Evolutionary conservation across 2,329 filamentous ascomycete genomes (phyloP).

Genomic region (Tolypocladium ovalisporum): DNA sequence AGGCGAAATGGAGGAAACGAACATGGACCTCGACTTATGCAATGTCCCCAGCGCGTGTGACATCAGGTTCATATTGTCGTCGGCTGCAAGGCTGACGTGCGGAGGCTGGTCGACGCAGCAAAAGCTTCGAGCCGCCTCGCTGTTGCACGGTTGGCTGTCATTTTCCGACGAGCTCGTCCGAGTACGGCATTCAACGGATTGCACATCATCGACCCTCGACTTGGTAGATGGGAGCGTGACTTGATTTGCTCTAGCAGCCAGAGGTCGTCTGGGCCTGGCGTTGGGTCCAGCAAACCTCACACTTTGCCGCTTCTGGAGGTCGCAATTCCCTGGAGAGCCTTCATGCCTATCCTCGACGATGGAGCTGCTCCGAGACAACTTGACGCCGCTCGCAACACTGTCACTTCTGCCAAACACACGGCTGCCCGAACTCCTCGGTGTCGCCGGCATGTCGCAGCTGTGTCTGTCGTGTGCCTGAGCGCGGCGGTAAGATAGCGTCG

Average conservation of each 20-base stretch:
- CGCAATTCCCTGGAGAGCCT: conserved; percentile 2
- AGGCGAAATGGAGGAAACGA: conserved; percentile 20
- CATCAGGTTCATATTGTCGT: conserved; percentile 36
- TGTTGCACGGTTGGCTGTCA: background rate
- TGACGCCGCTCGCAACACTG: conserved; percentile 9
- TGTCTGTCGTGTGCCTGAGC: conserved; percentile 34
- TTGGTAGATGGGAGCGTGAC: background rate
- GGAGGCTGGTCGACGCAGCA: conserved; percentile 18
- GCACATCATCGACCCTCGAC: background rate
- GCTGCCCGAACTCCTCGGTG: background rate
- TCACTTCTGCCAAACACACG: conserved; percentile 9
- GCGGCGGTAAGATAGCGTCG: conserved; percentile 46
- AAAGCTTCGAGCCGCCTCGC: background rate
- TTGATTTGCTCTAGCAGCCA: conserved; percentile 17
- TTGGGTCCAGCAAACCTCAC: conserved; percentile 39
- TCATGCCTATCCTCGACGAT: conserved; percentile 10
- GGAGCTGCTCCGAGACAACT: conserved; percentile 5
- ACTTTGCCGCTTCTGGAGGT: conserved; percentile 37
- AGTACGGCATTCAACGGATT: background rate
- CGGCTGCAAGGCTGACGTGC: conserved; percentile 33
- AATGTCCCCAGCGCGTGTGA: conserved; percentile 38
- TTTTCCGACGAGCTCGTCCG: background rate
- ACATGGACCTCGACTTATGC: conserved; percentile 46
- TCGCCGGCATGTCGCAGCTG: conserved; percentile 5
- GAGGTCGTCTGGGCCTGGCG: conserved; percentile 14